Percentiles rank a stretch among this genome's conserved stretches.
Evolutionary conservation across 768 basidiomycete species (phyloP).

Genomic region (Tephrocybe sp.): DNA sequence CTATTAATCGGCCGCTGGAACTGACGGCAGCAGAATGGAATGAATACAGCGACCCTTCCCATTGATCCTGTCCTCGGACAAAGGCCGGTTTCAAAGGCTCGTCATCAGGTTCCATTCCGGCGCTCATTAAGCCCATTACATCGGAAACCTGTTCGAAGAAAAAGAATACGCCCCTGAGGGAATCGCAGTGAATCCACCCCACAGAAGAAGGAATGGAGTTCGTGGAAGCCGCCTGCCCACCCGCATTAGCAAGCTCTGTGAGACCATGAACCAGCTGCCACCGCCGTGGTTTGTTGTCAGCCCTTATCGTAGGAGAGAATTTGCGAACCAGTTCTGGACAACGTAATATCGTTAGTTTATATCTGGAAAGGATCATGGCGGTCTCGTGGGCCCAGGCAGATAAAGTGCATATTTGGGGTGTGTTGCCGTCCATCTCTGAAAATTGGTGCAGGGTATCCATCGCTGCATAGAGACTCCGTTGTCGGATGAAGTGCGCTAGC

Average conservation of each 20-base stretch:
- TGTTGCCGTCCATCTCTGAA: too few species aligned
- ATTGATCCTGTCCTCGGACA: not conserved
- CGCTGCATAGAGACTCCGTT: not conserved
- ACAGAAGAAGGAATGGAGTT: not conserved
- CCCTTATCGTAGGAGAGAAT: not conserved
- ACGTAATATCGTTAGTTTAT: not conserved
- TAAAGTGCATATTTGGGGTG: not conserved
- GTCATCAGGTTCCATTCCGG: not conserved
- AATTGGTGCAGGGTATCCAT: not conserved
- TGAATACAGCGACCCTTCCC: too few species aligned
- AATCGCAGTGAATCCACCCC: not conserved
- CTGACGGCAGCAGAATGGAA: too few species aligned
- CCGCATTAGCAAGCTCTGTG: not conserved
- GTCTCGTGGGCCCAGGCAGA: not conserved
- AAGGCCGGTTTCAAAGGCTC: not conserved
- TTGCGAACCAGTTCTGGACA: not conserved
- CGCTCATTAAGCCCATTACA: not conserved
- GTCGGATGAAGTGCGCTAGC: not conserved
- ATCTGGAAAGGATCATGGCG: not conserved
- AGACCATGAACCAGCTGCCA: too few species aligned
- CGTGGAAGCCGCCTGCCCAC: not conserved
- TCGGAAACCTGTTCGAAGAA: not conserved
- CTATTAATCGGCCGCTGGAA: too few species aligned
- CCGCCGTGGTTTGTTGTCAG: too few species aligned
- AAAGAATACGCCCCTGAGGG: not conserved